Evolutionary conservation across 306 rosid genomes (phyloP).

Genomic region (Luffa acutangula): DNA sequence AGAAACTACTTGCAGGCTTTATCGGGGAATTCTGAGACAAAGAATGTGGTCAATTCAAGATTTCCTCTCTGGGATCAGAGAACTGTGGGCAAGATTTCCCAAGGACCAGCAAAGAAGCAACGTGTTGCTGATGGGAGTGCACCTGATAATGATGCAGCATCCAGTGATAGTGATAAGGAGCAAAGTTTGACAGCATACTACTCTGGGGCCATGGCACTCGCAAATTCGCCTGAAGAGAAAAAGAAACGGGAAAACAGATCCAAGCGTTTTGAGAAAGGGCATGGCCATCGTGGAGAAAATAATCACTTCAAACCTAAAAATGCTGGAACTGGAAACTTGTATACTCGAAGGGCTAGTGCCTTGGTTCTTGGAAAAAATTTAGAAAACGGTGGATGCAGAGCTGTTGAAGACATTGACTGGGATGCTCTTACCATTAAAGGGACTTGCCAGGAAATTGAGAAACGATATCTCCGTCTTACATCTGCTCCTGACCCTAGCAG

Average conservation of each 20-base stretch:
- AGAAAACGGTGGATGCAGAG: constrained; percentile 68
- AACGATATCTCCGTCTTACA: constrained; percentile 89
- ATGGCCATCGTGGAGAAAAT: constrained; percentile 47
- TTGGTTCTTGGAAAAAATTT: constrained; percentile 60
- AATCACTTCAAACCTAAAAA: constrained; percentile 44
- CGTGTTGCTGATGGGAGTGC: constrained; percentile 46
- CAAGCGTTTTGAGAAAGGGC: constrained; percentile 82
- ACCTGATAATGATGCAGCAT: constrained; percentile 55
- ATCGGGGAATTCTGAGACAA: constrained; percentile 41
- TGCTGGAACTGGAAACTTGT: constrained; percentile 56
- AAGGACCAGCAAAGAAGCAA: constrained; percentile 67
- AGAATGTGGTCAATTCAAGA: constrained; percentile 39
- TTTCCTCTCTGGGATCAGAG: constrained; percentile 46
- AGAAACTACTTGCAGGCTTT: constrained; percentile 35
- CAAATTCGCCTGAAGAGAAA: constrained; percentile 73
- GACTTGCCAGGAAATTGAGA: constrained; percentile 94
- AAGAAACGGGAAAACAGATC: constrained; percentile 93
- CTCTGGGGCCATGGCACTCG: constrained; percentile 59
- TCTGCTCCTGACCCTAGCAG: constrained; percentile 97
- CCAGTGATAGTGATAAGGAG: constrained; percentile 89
- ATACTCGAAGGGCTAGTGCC: constrained; percentile 72
- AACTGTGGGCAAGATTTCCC: constrained; percentile 38
- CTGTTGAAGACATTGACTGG: constrained; percentile 99
- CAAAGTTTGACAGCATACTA: constrained; percentile 60
- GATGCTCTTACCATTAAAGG: constrained; percentile 98